Evolutionary conservation across 441 rosid genomes (phyloP), one percentile per base, ranked within the genome.

Genomic region (Gossypium davidsonii): DNA sequence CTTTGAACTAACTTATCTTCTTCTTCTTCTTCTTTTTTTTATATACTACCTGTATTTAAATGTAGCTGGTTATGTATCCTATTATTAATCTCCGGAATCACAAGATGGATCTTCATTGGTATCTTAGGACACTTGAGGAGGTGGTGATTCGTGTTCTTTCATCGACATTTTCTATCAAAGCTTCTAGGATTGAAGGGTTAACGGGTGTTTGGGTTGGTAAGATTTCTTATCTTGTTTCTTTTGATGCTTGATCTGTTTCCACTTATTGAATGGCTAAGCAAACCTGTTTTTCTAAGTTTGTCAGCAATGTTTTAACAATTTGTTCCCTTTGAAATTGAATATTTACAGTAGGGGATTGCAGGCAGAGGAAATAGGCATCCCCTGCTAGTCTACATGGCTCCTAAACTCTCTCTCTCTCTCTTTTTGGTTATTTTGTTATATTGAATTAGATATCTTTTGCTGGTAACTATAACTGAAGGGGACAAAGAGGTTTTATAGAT

Each of bases 51-150:
- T 67, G 10, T 77, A 39, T 77, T 76, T 71, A 34, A 57, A 28
- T 87, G 85, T 81, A 92, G 98, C 83, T 94, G 17, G 90, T 89
- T 73, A 83, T 91, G 92, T 90, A 92, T 79, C 97, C 97, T 67
- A 87, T 94, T 73, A 78, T 92, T 82, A 87, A 89, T 79, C 88
- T 94, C 15, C 80, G 92, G 71, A 92, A 92, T 76, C 97, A 89
- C 91, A 83, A 87, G 90, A 92, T 85, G 94, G 97, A 88, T 85
- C 96, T 94, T 78, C 94, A 92, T 84, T 94, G 97, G 97, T 92
- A 91, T 85, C 90, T 86, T 63, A 86, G 97, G 85, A 85, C 83
- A 72, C 96, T 90, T 71, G 96, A 90, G 82, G 97, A 94, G 83
- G 88, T 92, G 23, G 82, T 87, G 70, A 86, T 92, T 73, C 90